Evolutionary conservation across 1,284 basidiomycete genomes (phyloP), one percentile per base, ranked within the genome.

Genomic region (Boletus sp.): DNA sequence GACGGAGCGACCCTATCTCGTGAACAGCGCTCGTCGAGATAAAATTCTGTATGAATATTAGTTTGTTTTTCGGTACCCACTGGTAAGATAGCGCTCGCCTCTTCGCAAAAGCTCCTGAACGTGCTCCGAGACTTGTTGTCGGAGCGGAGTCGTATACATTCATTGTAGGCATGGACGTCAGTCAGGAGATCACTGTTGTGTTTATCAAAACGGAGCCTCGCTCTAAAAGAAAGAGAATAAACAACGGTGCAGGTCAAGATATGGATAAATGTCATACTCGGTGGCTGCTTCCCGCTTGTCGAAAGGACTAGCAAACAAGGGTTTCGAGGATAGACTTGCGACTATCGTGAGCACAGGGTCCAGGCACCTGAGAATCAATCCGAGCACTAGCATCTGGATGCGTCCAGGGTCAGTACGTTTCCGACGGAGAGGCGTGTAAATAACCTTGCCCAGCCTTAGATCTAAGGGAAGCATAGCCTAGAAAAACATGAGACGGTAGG

Each of bases 141-240:
- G 8, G 69, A 61, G 13, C 77, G 76, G 41, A 89, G 63, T 36
- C 69, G 69, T 38, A 76, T 67, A 53, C 80, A 89, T 52, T 84
- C 78, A 29, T 87, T 75, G 61, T 88, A 95, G 0, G 91, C 91
- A 38, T 80, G 74, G 7, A 82, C 76, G 57, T 94, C 88, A 0
- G 91, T 92, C 23, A 97, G 71, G 5, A 97, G 73, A 61, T 97
- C 94, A 55, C 91, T 94, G 50, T 85, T 82, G n/a, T 75, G 84
- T 10, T 72, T 75, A 8, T 79, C 70, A 59, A 93, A 93, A 9
- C 75, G 75, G 39, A 76, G 73, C 50, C 85, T 78, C 4, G 90
- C 88, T 53, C 86, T 91, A 42, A 22, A 9, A 37, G 19, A 42
- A 10, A 35, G 34, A 22, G n/a, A 19, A 12, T 29, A 41, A 46